Conservation (phyloP, 2,329 filamentous ascomycete species). For the Claviceps digitariae region DNA sequence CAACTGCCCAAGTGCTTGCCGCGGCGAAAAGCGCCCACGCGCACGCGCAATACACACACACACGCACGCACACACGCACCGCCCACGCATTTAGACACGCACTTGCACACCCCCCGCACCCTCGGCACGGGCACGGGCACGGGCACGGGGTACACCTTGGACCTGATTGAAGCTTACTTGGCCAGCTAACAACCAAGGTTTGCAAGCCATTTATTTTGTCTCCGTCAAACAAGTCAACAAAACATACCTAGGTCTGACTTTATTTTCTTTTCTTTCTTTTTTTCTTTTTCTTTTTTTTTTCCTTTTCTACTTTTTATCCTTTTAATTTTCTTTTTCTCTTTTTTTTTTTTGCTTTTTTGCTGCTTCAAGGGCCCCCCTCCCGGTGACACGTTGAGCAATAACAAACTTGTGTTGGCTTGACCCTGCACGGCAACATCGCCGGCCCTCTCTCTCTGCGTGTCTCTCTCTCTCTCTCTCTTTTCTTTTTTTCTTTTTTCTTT, state of each 20-base stretch:
- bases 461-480: too few relatives aligned
- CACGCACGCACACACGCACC: too few relatives aligned
- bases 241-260: too few relatives aligned
- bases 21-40: background rate
- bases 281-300: background rate
- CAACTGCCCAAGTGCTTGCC: background rate
- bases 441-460: background rate
- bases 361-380: background rate
- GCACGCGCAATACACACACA: background rate
- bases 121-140: background rate
- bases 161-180: background rate
- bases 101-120: background rate
- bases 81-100: too few relatives aligned
- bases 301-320: too few relatives aligned
- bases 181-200: background rate
- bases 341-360: too few relatives aligned
- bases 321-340: background rate
- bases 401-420: background rate
- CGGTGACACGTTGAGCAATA: background rate
- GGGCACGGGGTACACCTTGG: too few relatives aligned
- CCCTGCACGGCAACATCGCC: background rate
- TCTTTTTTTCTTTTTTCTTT: too few relatives aligned
- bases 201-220: background rate
- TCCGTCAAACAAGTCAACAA: background rate
- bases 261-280: background rate